Conservation (phyloP, 768 basidiomycete genomes). For the Mycena maculata region DNA sequence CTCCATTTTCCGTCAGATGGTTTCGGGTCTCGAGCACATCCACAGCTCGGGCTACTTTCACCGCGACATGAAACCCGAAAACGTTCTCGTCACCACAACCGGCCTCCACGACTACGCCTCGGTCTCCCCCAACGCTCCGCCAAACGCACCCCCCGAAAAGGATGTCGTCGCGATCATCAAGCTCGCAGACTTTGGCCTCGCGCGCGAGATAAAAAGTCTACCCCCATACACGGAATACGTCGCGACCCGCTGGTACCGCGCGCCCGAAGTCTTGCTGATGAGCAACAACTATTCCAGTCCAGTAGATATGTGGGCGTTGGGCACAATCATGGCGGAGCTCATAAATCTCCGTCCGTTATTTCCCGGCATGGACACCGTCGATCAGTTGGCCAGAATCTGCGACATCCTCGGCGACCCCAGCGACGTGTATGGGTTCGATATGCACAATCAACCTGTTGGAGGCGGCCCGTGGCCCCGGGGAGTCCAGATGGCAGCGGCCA, state of each 20-base stretch:
- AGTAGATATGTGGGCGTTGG: constrained; percentile 99
- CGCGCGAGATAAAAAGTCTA: constrained; percentile 84
- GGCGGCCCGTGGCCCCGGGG: constrained; percentile 92
- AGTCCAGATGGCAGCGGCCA: constrained; percentile 85
- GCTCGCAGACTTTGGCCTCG: constrained; percentile 97
- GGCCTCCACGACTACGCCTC: constrained; percentile 93
- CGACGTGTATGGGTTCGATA: constrained; percentile 83
- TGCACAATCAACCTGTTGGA: constrained; percentile 74
- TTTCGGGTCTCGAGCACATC: constrained; percentile 91
- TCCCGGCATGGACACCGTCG: constrained; percentile 91
- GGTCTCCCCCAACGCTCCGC: constrained; percentile 74
- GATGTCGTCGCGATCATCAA: constrained; percentile 98
- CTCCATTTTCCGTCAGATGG: constrained; percentile 93
- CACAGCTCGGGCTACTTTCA: constrained; percentile 96
- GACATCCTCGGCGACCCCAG: constrained; percentile 94
- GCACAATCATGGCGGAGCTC: constrained; percentile 97
- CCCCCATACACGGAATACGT: constrained; percentile 99
- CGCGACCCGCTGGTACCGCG: constrained; percentile 99
- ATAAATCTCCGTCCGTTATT: constrained; percentile 96
- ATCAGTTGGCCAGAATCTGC: constrained; percentile 92
- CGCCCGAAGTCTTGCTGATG: constrained; percentile 93
- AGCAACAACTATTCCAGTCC: constrained; percentile 95
- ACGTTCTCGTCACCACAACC: constrained; percentile 97
- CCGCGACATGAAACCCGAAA: constrained; percentile 99
- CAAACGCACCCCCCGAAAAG: constrained; percentile 78